Percentiles rank a stretch among this genome's conserved stretches.
These are phyloP conservation scores for Tarenaya hassleriana DNA, from an alignment of 345 rosid genomes.

Conservation along the genomic window DNA sequence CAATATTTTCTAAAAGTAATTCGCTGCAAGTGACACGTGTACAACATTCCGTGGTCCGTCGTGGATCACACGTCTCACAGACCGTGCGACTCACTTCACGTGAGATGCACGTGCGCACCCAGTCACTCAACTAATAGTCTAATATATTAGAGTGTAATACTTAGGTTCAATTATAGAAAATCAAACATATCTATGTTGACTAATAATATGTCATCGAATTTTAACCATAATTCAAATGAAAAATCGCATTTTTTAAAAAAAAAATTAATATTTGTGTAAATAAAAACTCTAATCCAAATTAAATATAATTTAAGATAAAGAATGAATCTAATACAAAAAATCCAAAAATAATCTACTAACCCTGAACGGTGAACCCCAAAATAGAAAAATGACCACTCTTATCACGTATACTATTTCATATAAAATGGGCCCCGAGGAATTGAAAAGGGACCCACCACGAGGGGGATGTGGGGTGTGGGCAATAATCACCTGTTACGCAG, in stretches of 20 bases:
- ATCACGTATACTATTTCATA: no score
- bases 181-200: no score
- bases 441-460: neutral
- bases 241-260: no score
- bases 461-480: neutral
- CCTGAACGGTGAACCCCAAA: no score
- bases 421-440: slow-evolving; percentile 7
- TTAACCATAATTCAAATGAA: no score
- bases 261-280: no score
- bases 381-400: no score
- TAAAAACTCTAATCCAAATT: no score
- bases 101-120: slow-evolving; percentile 27
- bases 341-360: no score
- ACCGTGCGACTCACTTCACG: slow-evolving; percentile 27
- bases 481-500: slow-evolving; percentile 67
- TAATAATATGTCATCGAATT: neutral
- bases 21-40: slow-evolving; percentile 17
- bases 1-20: slow-evolving; percentile 6
- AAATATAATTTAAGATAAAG: no score
- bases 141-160: neutral
- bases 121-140: slow-evolving; percentile 13
- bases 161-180: no score
- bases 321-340: no score
- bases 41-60: neutral
- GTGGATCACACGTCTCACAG: slow-evolving; percentile 16